These are phyloP conservation scores for Fagopyrum homotropicum DNA, from an alignment of 148 eudicot species.

Conservation along the genomic window DNA sequence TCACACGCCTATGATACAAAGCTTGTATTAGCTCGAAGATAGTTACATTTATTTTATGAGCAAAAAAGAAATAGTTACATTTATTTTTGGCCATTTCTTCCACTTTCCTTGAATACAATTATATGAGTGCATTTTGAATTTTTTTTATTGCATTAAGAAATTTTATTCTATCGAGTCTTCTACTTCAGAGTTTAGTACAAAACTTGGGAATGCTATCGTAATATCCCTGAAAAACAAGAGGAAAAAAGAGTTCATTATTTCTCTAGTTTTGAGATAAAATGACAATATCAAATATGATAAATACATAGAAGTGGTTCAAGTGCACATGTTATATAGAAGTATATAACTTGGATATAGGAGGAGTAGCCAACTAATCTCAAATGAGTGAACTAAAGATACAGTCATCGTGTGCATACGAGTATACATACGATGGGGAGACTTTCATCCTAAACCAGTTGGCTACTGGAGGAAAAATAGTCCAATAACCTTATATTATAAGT, in stretches of 20 bases:
- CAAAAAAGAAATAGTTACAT: background rate
- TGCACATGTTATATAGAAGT: background rate
- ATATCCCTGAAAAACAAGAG: conserved; percentile 23
- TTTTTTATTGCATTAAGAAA: background rate
- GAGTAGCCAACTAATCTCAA: too few species aligned
- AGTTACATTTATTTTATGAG: background rate
- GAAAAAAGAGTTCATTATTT: background rate
- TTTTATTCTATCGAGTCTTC: conserved; percentile 41
- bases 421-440: too few species aligned
- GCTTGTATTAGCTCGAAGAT: background rate
- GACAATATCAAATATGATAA: background rate
- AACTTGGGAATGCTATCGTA: conserved; percentile 83
- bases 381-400: too few species aligned
- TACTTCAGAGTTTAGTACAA: conserved; percentile 54
- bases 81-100: background rate
- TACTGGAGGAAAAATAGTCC: too few species aligned
- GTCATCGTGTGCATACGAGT: too few species aligned
- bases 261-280: background rate
- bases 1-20: too few species aligned
- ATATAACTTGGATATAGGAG: background rate
- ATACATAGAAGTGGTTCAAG: background rate
- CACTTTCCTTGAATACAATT: background rate
- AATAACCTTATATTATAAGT: too few species aligned
- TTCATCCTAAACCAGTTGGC: too few species aligned
- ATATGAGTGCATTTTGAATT: background rate